phyloP scores from a whole-genome alignment of 2,329 filamentous ascomycete species.

The Fragosphaeria purpurea region DNA sequence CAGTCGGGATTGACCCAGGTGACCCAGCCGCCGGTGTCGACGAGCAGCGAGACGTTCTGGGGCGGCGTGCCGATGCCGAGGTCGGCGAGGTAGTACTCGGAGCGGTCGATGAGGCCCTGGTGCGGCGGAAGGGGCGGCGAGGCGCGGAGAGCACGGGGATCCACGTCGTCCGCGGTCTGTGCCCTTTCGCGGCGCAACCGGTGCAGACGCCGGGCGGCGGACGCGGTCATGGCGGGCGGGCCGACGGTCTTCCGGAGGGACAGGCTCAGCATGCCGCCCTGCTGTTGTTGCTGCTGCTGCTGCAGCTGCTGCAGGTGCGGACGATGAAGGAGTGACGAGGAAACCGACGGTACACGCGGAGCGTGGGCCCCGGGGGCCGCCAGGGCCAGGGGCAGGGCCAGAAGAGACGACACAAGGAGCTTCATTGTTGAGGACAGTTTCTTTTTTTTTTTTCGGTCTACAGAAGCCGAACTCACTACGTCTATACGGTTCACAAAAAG shows the following conservation, averaged over 20 bases:
- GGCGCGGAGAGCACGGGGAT: too few species aligned
- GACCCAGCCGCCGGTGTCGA: conserved; percentile 6
- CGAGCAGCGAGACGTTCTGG: conserved; percentile 2
- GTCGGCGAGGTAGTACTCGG: conserved; percentile 7
- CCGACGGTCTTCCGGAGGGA: neutral
- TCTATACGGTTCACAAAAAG: too few species aligned
- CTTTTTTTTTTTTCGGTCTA: too few species aligned
- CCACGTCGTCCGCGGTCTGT: too few species aligned
- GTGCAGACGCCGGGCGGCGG: too few species aligned
- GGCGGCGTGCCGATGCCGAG: conserved; percentile 7
- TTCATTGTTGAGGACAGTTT: neutral
- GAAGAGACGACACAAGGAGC: neutral
- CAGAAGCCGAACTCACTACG: too few species aligned
- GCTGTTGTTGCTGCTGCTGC: too few species aligned
- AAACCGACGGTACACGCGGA: neutral
- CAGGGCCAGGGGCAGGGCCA: neutral
- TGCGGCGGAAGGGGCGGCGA: neutral
- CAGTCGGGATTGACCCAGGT: conserved; percentile 7
- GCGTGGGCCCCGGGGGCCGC: neutral
- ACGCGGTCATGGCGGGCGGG: neutral
- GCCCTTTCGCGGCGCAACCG: too few species aligned
- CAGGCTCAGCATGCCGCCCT: conserved; percentile 18
- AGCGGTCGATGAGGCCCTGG: conserved; percentile 2
- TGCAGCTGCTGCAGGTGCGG: too few species aligned
- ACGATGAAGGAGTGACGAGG: conserved; percentile 14